Conservation (phyloP, 139 green algal genomes). For the Micractinium sp. region DNA sequence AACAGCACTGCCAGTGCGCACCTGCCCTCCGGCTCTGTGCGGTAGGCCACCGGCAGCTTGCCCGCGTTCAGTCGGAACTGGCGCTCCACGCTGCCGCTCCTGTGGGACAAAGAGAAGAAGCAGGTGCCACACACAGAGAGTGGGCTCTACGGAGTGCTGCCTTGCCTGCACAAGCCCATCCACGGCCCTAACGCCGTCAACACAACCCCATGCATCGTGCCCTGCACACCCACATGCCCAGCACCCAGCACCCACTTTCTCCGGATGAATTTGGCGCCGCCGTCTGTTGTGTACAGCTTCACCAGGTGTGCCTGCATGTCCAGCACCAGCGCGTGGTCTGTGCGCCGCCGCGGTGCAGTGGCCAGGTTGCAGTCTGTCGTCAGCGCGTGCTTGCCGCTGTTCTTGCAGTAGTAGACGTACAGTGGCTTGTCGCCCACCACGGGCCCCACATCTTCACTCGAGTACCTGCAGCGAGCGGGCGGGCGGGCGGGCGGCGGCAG, state of each 20-base stretch:
- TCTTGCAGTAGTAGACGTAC: conserved; percentile 89
- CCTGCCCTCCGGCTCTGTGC: conserved; percentile 60
- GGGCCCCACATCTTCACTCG: conserved; percentile 24
- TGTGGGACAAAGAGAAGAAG: conserved; percentile 34
- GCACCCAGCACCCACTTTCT: conserved; percentile 33
- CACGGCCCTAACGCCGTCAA: no score
- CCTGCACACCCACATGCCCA: not conserved
- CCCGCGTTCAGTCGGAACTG: conserved; percentile 78
- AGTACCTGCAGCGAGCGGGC: conserved; percentile 10
- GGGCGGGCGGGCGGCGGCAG: not conserved
- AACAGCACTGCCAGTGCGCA: not conserved
- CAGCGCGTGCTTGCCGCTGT: conserved; percentile 81
- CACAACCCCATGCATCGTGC: not conserved
- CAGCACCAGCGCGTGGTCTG: conserved; percentile 75
- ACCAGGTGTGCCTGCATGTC: conserved; percentile 67
- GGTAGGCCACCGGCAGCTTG: conserved; percentile 81
- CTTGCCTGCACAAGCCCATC: no score
- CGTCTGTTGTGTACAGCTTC: conserved; percentile 77
- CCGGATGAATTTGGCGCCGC: conserved; percentile 74
- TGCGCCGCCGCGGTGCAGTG: conserved; percentile 68
- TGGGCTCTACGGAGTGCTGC: not conserved
- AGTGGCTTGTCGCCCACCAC: conserved; percentile 42
- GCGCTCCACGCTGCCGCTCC: conserved; percentile 70
- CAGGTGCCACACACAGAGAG: not conserved
- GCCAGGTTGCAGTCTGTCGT: conserved; percentile 84